A percentile compares a stretch with the other conserved stretches of the same genome.
phyloP scores from a whole-genome alignment of 768 basidiomycete genomes.

The Paxillus involutus region DNA sequence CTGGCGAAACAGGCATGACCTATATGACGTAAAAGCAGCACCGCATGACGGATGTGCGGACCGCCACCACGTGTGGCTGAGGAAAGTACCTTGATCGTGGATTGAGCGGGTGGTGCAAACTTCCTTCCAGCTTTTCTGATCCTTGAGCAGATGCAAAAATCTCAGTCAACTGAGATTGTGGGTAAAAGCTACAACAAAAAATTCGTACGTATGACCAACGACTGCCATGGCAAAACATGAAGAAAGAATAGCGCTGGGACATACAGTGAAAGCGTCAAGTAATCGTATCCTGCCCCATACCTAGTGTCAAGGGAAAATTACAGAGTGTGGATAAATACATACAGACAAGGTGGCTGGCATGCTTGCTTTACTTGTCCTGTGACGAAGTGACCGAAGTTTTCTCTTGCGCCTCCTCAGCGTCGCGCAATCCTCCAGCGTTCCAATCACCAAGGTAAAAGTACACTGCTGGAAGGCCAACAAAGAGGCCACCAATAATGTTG shows the following conservation, averaged over 20 bases:
- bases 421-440: conserved; percentile 35
- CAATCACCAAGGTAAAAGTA: conserved; percentile 65
- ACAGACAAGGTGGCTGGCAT: background rate
- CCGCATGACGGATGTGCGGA: too few species aligned
- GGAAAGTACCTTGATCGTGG: background rate
- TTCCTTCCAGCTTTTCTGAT: too few species aligned
- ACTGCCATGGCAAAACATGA: too few species aligned
- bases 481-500: conserved; percentile 63
- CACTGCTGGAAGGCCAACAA: conserved; percentile 62
- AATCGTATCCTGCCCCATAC: background rate
- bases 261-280: background rate
- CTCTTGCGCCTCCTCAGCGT: conserved; percentile 38
- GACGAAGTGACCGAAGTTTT: conserved; percentile 12
- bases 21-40: too few species aligned
- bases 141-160: too few species aligned
- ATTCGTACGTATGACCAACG: background rate
- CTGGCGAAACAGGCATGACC: too few species aligned
- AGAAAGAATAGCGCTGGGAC: background rate
- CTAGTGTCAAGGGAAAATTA: background rate
- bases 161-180: background rate
- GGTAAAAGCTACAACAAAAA: background rate
- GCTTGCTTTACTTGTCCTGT: background rate
- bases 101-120: too few species aligned
- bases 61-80: too few species aligned
- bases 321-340: background rate